phyloP scores from a whole-genome alignment of 2,329 filamentous ascomycete genomes.

The Thielaviopsis musarum region DNA sequence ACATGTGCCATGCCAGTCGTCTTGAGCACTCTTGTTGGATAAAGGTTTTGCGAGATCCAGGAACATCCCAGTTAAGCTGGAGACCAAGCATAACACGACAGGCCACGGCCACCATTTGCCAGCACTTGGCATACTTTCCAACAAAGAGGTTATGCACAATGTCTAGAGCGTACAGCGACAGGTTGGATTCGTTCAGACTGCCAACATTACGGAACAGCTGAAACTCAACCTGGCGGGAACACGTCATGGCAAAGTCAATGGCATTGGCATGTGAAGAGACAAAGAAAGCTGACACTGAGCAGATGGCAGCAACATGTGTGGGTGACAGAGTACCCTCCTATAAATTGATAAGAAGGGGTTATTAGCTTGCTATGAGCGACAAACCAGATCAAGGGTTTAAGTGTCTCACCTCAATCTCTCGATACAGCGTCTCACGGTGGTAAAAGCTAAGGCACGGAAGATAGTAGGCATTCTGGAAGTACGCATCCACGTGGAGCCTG shows the following conservation, averaged over 20 bases:
- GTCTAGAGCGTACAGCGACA: constrained; percentile 22
- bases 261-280: constrained; percentile 20
- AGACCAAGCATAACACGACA: constrained; percentile 23
- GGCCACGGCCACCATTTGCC: constrained; percentile 24
- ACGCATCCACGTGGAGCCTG: constrained; percentile 22
- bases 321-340: constrained; percentile 21
- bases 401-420: constrained; percentile 19
- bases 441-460: constrained; percentile 25
- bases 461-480: constrained; percentile 23
- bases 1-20: constrained; percentile 24
- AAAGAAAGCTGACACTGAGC: constrained; percentile 22
- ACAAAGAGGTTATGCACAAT: constrained; percentile 22
- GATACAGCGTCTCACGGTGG: constrained; percentile 21
- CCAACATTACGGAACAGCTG: constrained; percentile 25
- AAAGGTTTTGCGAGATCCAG: constrained; percentile 18
- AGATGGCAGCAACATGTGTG: constrained; percentile 23
- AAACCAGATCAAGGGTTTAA: not conserved
- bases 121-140: constrained; percentile 23
- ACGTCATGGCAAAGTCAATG: constrained; percentile 22
- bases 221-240: constrained; percentile 23
- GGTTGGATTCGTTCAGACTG: constrained; percentile 20
- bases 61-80: constrained; percentile 24
- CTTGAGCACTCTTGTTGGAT: constrained; percentile 22
- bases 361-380: not conserved
- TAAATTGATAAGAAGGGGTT: not conserved